phyloP scores from a whole-genome alignment of 441 rosid genomes.

The Erodium moschatum region DNA sequence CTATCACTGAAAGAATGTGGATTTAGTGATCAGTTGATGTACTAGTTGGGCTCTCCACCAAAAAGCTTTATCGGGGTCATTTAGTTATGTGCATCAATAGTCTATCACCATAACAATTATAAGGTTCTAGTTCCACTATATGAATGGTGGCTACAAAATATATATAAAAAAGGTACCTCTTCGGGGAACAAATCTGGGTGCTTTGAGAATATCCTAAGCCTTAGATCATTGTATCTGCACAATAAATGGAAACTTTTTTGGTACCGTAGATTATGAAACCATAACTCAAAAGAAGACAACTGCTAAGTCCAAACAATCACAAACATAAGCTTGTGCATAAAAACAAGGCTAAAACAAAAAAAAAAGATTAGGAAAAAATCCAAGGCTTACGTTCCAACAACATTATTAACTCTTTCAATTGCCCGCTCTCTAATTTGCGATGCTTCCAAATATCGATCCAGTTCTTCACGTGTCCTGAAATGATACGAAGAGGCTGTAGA shows the following conservation, averaged over 20 bases:
- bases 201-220: conserved; percentile 74
- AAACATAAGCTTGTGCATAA: background rate
- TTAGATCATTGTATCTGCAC: conserved; percentile 69
- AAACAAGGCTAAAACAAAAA: background rate
- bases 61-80: no score
- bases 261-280: conserved; percentile 5
- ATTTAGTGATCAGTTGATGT: no score
- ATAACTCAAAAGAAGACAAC: background rate
- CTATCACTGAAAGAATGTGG: no score
- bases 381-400: conserved; percentile 62
- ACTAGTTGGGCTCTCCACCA: no score
- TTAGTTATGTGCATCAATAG: background rate
- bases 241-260: background rate
- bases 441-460: conserved; percentile 91
- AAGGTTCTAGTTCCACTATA: conserved; percentile 8
- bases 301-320: conserved; percentile 5
- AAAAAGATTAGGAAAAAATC: background rate
- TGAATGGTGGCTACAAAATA: background rate
- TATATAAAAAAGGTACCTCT: conserved; percentile 42
- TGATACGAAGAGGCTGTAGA: conserved; percentile 40
- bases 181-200: conserved; percentile 78
- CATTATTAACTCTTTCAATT: conserved; percentile 77
- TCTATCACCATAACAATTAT: background rate
- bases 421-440: conserved; percentile 88
- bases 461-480: conserved; percentile 83